Evolutionary conservation across 345 rosid genomes (phyloP), one percentile per base, ranked within the genome.

Genomic region (Alliaria petiolata): DNA sequence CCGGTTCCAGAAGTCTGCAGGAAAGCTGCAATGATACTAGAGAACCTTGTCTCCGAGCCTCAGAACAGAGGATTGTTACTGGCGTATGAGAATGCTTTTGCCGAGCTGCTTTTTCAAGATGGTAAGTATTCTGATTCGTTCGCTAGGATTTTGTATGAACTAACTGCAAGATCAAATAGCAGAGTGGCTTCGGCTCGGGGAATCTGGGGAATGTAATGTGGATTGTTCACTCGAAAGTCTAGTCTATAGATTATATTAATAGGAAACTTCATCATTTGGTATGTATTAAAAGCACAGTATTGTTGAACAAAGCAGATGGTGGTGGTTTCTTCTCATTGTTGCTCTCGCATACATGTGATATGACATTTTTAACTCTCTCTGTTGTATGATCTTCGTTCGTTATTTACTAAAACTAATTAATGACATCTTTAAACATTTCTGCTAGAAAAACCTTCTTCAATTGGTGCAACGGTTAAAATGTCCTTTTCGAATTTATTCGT

Each of bases 1-100:
- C 96, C 96, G 1, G 92, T 91, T 12, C 98, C 97, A 50, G 99
- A 89, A 81, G 88, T 89, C 14, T 95, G 96, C 77, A 76, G 99
- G 69, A 95, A 95, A 84, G 96, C 96, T 40, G 93, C 99, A 30
- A 91, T 88, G 95, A 86, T 92, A 67, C 66, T 92, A 17, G 99
- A 95, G 85, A 90, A 88, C 79, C 88, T 91, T 20, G 98, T 89
- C 31, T 85, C 90, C 0, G 99, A 91, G 85, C 97, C 98, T 3
- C 99, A 91, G 78, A 95, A 89, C 84, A 77, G 91, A 80, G 71
- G 78, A n/a, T 67, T 85, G 63, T 72, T 95, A 45, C 79, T 95
- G 16, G 88, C 88, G 13, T 91, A 88, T 59, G 99, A 95, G 83
- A 95, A 95, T 66, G 83, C 98, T 26, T 95, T 95, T 74, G 96